Evolutionary conservation across 1,139 yeast genomes (phyloP), one percentile per base, ranked within the genome.

Genomic region (Zygosaccharomyces pseudobailii): DNA sequence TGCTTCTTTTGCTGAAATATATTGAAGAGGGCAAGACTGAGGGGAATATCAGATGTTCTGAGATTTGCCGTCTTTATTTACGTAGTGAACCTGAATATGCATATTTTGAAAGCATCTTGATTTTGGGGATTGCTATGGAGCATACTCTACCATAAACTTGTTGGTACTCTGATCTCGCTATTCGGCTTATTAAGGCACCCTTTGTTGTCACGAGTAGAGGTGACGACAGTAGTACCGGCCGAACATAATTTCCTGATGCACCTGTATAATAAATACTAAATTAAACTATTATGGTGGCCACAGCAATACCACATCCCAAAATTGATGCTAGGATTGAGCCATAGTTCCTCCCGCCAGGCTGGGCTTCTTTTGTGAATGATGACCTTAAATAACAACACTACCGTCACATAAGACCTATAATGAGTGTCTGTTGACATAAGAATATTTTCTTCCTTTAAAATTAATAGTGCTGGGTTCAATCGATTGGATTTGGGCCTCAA

Each of bases 291-390:
- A 38, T 38, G 21, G 41, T 34, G n/a, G 41, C 41, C 7, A 38
- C 28, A 9, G 41, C 41, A 6, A 38, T 34, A 38, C 41, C 41
- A 25, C 41, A 25, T 55, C 76, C 82, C 50, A 80, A 58, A 24
- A 79, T 84, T 2, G 82, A 80, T 22, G 82, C 74, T 48, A 80
- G 66, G 25, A 78, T 69, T 58, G 76, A 79, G 63, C 78, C 78
- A 67, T 80, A 80, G 66, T 80, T 80, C 39, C 78, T 69, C 84
- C 17, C 84, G 80, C 85, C 84, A 80, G 52, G 71, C 72, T 58
- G 76, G 74, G 67, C 72, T 74, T 53, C 67, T 68, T 40, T 75
- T 70, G 53, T 75, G 75, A 49, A 79, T 62, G 62, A 69, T 71
- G 63, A 66, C 77, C 45, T 76, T 76, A 62, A 78, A 79, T 9